Evolutionary conservation across 129 eudicot species (phyloP).

Genomic region (Solidago caesia): DNA sequence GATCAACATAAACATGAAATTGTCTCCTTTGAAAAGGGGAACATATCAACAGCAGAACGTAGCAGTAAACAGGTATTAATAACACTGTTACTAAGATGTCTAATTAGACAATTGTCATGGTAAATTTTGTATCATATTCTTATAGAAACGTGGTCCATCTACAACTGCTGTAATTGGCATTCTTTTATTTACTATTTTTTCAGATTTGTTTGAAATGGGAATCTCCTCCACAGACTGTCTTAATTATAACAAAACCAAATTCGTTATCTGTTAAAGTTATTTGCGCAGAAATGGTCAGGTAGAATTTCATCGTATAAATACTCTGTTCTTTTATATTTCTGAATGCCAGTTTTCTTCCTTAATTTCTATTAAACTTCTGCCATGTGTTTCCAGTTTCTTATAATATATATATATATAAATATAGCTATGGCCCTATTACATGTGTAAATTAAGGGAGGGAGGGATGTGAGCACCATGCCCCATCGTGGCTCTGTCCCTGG

Average conservation of each 20-base stretch:
- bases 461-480: too few relatives aligned
- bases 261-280: conserved; percentile 73
- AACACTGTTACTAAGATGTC: conserved; percentile 2
- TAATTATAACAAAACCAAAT: conserved; percentile 88
- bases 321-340: conserved; percentile 13
- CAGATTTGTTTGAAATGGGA: conserved; percentile 99
- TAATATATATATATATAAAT: too few relatives aligned
- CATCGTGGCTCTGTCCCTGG: not conserved
- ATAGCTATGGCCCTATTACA: not conserved
- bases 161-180: not conserved
- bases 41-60: conserved; percentile 85
- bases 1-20: conserved; percentile 89
- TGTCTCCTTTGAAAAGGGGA: conserved; percentile 94
- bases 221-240: conserved; percentile 79
- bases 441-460: not conserved
- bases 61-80: conserved; percentile 87
- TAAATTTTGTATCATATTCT: conserved; percentile 3
- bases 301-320: conserved; percentile 13
- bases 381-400: too few relatives aligned
- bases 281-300: conserved; percentile 88
- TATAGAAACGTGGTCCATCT: conserved; percentile 2
- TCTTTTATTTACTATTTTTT: conserved; percentile 11
- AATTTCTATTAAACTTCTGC: too few relatives aligned
- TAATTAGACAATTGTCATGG: not conserved
- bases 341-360: not conserved